Base-by-base conservation (phyloP, 148 eudicot species). In the Linanthus parryae region DNA sequence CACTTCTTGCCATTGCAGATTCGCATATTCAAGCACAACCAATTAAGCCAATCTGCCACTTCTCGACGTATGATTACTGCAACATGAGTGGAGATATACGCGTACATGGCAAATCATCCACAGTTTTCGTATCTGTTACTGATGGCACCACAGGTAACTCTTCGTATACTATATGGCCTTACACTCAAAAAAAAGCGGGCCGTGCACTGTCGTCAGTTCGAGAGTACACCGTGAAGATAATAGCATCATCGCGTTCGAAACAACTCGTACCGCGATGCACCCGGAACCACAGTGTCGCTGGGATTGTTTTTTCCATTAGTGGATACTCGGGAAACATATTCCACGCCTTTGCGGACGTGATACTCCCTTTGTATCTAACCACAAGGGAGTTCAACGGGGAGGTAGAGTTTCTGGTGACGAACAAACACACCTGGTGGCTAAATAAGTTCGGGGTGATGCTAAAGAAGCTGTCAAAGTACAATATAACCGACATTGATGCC, bases 81-180 rank as follows among this genome's bases (percentile, higher is more conserved):
- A 75, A 82, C 62, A 63, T 79, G 46, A 48, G 46, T 1, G 81
- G 81, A 0, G 83, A 82, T 8, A 42, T 70, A 18, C 63, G 86
- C 44, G 60, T 85, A 37, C 70, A 64, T 1, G 79, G 89, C 26
- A 74, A 64, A 37, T 69, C 89, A 17, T 76, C 81, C 39, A 66
- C 79, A 1, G 66, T 85, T 11, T 67, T 61, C 29, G 44, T 81
- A n/a, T 31, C 55, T 14, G 50, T 64, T 28, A 38, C 53, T 13
- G 26, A 66, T 23, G 69, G 59, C 46, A 24, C 73, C 47, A 27
- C 37, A 2, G 31, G 15, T 10, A 34, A 3, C 21, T 48, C 20
- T n/a, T 40, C 76, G 26, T 66, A 57, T 66, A 66, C 30, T 2
- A 63, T 73, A 57, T 71, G 67, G 44, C 81, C 84, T 22, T 83